Base-by-base conservation (phyloP, 257 asterid species). In the Nicotiana undulata region DNA sequence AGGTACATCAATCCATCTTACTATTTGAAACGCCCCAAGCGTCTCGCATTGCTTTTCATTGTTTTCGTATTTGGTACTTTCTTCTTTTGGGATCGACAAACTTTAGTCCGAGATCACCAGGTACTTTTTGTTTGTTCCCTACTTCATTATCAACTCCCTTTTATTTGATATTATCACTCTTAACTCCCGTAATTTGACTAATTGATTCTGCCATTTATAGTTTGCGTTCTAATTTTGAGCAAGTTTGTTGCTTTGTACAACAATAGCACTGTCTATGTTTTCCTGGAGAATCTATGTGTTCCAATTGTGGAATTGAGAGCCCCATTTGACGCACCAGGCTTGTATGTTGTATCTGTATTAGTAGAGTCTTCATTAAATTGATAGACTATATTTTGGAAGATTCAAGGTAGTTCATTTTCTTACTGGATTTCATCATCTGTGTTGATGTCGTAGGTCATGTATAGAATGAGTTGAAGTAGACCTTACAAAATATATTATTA, bases 81-180 rank as follows among this genome's bases (percentile, higher is more conserved):
- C 49, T 84, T 94, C 80, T 85, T 96, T 70, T 96, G 97, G 98
- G 98, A 96, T 90, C 98, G 99, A 8, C 99, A 94, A 77, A 90
- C 98, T 79, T 86, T 95, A 58, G 83, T 92, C 65, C 93, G 93
- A 16, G 99, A 95, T 55, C 93, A 95, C 87, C 87, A 93, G 99
- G 99, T 95, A 63, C 13, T 9, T 44, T 46, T 44, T 16, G 18
- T 37, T 40, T 56, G 28, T 10, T 32, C 28, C 11, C 40, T 9
- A 8, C 49, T 40, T 9, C 49, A 0, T 40, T 9, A 5, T 1
- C 9, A 15, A 44, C 31, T 22, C n/a, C 22, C 61, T 72, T 29
- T 37, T 8, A 9, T 40, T 40, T 9, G 49, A 40, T 2, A 9
- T 40, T 1, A 40, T 2, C 76, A 67, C 59, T 53, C 59, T 53